Conservation (phyloP, 2,329 filamentous ascomycete species). For the Chrysoporthe cubensis region DNA sequence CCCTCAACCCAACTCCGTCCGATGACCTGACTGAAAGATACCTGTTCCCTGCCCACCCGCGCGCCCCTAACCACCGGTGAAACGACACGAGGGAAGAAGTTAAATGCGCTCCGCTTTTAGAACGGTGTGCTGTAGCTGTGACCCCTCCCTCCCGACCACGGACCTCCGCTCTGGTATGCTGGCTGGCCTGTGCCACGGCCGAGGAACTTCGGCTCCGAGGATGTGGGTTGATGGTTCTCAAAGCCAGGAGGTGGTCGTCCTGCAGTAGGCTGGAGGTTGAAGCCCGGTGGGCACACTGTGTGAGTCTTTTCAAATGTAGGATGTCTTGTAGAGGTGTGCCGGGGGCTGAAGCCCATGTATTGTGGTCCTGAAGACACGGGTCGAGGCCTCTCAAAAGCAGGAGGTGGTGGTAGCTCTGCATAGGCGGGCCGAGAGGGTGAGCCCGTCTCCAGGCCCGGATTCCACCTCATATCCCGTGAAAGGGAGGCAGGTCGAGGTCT, state of each 20-base stretch:
- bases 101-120: not conserved
- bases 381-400: not conserved
- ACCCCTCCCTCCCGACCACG: not conserved
- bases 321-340: not conserved
- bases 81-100: not conserved
- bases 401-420: not conserved
- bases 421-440: not conserved
- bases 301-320: not conserved
- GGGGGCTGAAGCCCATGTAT: not conserved
- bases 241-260: not conserved
- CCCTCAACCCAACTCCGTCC: slow-evolving; percentile 25
- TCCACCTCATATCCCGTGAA: not conserved
- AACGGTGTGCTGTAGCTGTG: not conserved
- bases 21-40: slow-evolving; percentile 25
- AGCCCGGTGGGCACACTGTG: not conserved
- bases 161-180: not conserved
- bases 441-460: not conserved
- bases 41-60: not conserved
- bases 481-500: not conserved
- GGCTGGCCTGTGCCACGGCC: not conserved
- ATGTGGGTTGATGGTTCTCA: not conserved
- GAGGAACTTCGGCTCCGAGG: not conserved
- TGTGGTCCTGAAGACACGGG: not conserved
- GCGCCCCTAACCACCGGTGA: not conserved
- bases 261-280: not conserved